These are phyloP conservation scores for Aquilaria agallochum DNA, from an alignment of 441 rosid genomes.

Conservation along the genomic window DNA sequence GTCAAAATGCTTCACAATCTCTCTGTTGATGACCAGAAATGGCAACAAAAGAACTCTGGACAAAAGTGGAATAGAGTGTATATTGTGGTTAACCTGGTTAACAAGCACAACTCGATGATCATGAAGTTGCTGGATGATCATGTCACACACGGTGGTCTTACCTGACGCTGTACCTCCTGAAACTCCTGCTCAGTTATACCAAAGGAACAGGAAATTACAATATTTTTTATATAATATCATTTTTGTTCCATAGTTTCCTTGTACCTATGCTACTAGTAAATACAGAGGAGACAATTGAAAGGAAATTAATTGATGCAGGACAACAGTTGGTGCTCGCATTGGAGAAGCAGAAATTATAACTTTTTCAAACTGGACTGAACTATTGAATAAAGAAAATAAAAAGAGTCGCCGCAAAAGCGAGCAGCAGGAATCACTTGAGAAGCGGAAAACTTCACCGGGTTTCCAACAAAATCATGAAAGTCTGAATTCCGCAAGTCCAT, in stretches of 20 bases:
- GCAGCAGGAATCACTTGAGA: neutral
- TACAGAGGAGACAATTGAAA: neutral
- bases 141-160: constrained; percentile 89
- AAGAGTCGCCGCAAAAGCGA: no score
- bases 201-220: neutral
- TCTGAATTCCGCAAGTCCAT: no score
- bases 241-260: no score
- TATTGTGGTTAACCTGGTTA: constrained; percentile 51
- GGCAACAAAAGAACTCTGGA: neutral
- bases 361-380: no score
- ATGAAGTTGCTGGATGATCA: constrained; percentile 92
- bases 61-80: neutral
- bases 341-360: no score
- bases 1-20: no score
- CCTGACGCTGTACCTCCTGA: constrained; percentile 97
- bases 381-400: no score
- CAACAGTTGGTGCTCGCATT: no score
- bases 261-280: no score
- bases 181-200: constrained; percentile 44
- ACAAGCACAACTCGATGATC: constrained; percentile 92
- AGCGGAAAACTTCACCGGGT: neutral
- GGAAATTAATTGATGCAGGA: neutral
- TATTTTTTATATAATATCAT: no score
- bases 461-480: no score
- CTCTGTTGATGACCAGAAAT: no score